Base-by-base conservation (phyloP, 495 filamentous ascomycete species). In the Aspergillus baeticus region DNA sequence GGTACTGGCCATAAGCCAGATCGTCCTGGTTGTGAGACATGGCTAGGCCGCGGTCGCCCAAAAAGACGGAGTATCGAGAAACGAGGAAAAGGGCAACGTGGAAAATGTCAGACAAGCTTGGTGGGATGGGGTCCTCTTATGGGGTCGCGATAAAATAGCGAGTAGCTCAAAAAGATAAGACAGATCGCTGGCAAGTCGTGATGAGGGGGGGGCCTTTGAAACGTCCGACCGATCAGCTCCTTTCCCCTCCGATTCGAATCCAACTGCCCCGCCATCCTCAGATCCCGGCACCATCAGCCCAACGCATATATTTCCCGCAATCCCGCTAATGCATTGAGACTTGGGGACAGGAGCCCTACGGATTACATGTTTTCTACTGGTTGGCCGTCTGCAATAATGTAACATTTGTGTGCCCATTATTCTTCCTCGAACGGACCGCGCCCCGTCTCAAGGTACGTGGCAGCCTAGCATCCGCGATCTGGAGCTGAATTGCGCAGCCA, bases 1-100 rank as follows among this genome's bases (percentile, higher is more conserved):
- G 73, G 53, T 82, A 81, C 15, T 77, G 74, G 65, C 82, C 82
- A 63, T 85, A 85, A 42, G 81, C 82, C 64, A 85, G 61, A 17
- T 63, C 62, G 58, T 84, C 79, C 60, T 83, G 75, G 29, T 63
- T 62, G 18, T 71, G 57, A 26, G 77, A 76, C 77, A 80, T 80
- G 34, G 39, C 38, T 47, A 17, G 41, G 33, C 41, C 31, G 42
- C 14, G 31, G 22, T 54, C 23, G 8, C 8, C 42, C 23, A 15
- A 18, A 34, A 38, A 46, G 22, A 26, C 20, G 44, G 34, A 39
- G 20, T 36, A 31, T 8, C 7, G 17, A 34, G 37, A 53, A 31
- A 44, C 18, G 38, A 44, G 18, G 22, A 42, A 22, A 44, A 59
- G 54, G 39, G 45, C 36, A 63, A 58, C 36, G 37, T 29, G 22